phyloP scores from a whole-genome alignment of 2,329 filamentous ascomycete species.

The Pseudogymnoascus sp. region DNA sequence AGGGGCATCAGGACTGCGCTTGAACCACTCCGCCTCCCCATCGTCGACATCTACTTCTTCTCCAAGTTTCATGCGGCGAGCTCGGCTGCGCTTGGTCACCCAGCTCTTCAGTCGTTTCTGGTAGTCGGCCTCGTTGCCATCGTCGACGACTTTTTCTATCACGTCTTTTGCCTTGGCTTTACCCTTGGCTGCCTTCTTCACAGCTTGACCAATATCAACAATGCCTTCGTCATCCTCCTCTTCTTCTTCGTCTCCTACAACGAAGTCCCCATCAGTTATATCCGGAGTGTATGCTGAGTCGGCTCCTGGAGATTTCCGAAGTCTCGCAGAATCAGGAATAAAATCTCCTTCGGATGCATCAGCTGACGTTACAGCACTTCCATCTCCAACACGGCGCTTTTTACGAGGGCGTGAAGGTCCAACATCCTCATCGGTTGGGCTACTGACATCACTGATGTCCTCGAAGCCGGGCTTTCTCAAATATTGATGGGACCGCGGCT shows the following conservation, averaged over 20 bases:
- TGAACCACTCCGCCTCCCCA: slow-evolving; percentile 63
- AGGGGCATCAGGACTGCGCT: slow-evolving; percentile 73
- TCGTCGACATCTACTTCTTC: slow-evolving; percentile 31
- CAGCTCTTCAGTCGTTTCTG: slow-evolving; percentile 67
- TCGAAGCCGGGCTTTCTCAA: slow-evolving; percentile 66
- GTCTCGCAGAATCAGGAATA: slow-evolving; percentile 18
- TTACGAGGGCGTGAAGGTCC: slow-evolving; percentile 53
- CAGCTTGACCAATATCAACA: slow-evolving; percentile 30
- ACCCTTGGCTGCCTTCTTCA: slow-evolving; percentile 28
- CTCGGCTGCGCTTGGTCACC: slow-evolving; percentile 55
- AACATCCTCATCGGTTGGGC: slow-evolving; percentile 37
- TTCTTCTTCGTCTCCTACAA: slow-evolving; percentile 29
- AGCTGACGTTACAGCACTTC: slow-evolving; percentile 32
- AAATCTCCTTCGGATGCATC: slow-evolving; percentile 24
- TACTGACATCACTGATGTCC: slow-evolving; percentile 34
- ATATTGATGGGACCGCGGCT: slow-evolving; percentile 59
- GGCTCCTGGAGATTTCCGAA: slow-evolving; percentile 21
- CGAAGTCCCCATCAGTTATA: slow-evolving; percentile 20
- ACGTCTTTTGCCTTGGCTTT: slow-evolving; percentile 23
- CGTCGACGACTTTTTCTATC: slow-evolving; percentile 50
- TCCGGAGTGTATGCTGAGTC: slow-evolving; percentile 29
- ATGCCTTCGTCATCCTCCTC: slow-evolving; percentile 31
- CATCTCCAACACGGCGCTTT: slow-evolving; percentile 38
- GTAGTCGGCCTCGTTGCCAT: slow-evolving; percentile 80
- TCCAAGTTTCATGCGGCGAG: slow-evolving; percentile 43